phyloP scores from a whole-genome alignment of 768 basidiomycete genomes.

The Psilocybe sp. region DNA sequence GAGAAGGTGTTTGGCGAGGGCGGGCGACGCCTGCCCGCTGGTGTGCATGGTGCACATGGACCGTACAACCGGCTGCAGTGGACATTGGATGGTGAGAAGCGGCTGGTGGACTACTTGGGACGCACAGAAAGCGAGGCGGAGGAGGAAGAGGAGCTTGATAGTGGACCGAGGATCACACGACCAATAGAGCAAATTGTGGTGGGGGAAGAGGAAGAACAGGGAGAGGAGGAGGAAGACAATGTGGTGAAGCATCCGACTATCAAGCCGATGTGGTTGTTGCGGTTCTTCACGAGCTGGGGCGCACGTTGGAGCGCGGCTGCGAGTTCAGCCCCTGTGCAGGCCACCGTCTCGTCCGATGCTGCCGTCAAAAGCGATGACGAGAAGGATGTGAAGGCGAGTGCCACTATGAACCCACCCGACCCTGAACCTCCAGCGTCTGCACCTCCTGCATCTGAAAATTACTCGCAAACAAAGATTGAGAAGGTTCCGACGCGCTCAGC shows the following conservation, averaged over 20 bases:
- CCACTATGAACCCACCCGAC: neutral
- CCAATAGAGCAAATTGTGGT: neutral
- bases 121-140: conserved; percentile 76
- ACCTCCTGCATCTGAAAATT: neutral
- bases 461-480: neutral
- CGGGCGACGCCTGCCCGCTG: conserved; percentile 43
- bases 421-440: no score
- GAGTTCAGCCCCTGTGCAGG: neutral
- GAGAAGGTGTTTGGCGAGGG: conserved; percentile 68
- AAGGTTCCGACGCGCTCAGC: neutral
- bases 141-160: conserved; percentile 52
- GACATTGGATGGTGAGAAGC: conserved; percentile 61
- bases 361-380: neutral
- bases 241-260: conserved; percentile 56
- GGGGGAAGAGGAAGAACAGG: conserved; percentile 9
- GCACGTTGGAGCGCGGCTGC: conserved; percentile 51
- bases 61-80: conserved; percentile 59
- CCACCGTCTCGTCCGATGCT: neutral
- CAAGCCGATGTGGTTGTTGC: conserved; percentile 74
- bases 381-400: neutral
- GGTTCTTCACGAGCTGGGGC: conserved; percentile 78
- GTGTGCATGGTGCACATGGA: conserved; percentile 56
- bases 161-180: no score
- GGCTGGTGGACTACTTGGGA: conserved; percentile 64
- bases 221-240: conserved; percentile 47